Conservation (phyloP, 2,329 filamentous ascomycete genomes). For the Penicillium rolfsii region DNA sequence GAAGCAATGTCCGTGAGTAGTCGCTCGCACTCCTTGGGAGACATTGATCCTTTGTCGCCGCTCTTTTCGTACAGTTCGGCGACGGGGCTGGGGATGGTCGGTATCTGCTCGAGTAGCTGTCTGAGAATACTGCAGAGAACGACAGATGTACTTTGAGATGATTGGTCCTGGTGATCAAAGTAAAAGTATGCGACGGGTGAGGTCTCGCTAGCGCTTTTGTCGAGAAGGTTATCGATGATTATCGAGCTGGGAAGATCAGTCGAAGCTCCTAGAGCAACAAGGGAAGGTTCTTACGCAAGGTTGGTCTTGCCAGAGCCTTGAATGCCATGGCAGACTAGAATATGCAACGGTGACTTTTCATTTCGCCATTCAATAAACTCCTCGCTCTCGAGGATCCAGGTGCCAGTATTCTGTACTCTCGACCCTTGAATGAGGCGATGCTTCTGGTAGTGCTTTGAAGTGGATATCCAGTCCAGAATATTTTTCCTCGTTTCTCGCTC, state of each 20-base stretch:
- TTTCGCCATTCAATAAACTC: neutral
- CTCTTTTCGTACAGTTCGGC: neutral
- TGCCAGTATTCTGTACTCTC: constrained; percentile 1
- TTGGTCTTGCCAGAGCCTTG: neutral
- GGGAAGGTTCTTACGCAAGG: neutral
- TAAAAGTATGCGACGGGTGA: constrained; percentile 9
- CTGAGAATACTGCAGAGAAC: constrained; percentile 8
- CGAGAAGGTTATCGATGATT: neutral
- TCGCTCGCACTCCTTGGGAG: neutral
- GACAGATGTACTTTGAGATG: constrained; percentile 6
- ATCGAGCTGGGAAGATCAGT: neutral
- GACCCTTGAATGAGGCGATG: constrained; percentile 12
- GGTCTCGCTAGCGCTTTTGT: neutral
- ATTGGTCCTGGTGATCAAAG: constrained; percentile 13
- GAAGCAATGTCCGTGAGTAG: neutral
- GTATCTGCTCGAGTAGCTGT: constrained; percentile 4
- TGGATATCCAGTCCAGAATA: constrained; percentile 10
- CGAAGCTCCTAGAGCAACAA: neutral
- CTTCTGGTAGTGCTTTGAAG: constrained; percentile 11
- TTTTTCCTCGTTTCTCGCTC: neutral
- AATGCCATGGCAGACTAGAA: constrained; percentile 1
- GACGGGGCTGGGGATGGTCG: neutral
- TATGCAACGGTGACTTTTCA: neutral
- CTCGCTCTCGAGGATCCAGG: neutral
- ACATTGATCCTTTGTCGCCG: neutral